Evolutionary conservation across 768 basidiomycete genomes (phyloP), one percentile per base, ranked within the genome.

Genomic region (Calocybe cyanea): DNA sequence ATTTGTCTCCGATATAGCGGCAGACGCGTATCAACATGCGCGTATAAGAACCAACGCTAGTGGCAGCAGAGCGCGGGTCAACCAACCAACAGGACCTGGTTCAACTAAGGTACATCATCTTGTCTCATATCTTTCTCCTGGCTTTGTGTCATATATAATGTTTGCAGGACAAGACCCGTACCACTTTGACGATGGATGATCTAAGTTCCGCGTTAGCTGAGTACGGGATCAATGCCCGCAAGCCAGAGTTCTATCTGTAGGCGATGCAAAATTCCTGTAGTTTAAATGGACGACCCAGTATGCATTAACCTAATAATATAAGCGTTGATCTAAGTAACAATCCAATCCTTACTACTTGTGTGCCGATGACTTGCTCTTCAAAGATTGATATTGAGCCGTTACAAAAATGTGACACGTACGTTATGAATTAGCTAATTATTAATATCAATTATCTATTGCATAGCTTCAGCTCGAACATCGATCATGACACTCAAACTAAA

Each of bases 11-110:
- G 95, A 98, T 60, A 94, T 99, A 45, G 88, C 95, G 2, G 81
- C 89, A 2, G 96, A 99, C 63, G 93, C 96, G 8, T 98, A 91
- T 67, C 93, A 97, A 60, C 95, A 97, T 66, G 96, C 96, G 7
- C 88, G 95, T 23, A 90, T 98, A 57, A 83, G 96, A 30, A 90
- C 91, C 1, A 95, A 91, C 49, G 92, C 90, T 28, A 62, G 83
- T 4, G 80, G 85, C 21, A 86, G 89, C 30, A 76, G 89, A 13
- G 73, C 81, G 21, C 75, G 86, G 20, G 72, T 78, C 9, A 80
- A 77, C 55, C 80, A 81, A 53, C 72, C 77, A 1, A 59, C 68
- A 9, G 85, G 83, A 8, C 75, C 80, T 34, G 80, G 79, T 11
- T 77, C 79, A 34, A 71, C 75, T 34, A 84, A 86, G 72, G 89